These are phyloP conservation scores for Stachybotrys elegans DNA, from an alignment of 2,329 filamentous ascomycete species.

Conservation along the genomic window DNA sequence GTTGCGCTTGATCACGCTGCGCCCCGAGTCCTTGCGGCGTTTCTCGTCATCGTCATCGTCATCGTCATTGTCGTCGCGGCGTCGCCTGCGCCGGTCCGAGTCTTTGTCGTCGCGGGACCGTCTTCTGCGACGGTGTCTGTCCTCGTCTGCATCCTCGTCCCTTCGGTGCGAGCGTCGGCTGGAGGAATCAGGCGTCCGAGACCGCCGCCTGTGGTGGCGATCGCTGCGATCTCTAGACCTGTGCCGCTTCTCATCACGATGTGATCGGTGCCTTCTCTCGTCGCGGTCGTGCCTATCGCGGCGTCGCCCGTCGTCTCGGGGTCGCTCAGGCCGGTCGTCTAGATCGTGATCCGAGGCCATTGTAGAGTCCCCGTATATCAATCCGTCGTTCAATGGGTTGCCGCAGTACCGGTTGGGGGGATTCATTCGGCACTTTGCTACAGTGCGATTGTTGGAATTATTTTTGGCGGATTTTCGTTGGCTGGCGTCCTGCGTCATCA, in stretches of 20 bases:
- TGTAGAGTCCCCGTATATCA: no score
- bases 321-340: constrained; percentile 10
- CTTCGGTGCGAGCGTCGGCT: constrained; percentile 12
- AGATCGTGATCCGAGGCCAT: constrained; percentile 23
- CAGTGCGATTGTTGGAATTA: no score
- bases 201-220: constrained; percentile 24
- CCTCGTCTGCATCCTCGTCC: constrained; percentile 18
- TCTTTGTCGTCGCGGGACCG: constrained; percentile 27
- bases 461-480: no score
- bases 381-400: no score
- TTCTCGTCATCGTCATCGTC: constrained; percentile 11
- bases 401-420: no score
- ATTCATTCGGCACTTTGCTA: no score
- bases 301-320: constrained; percentile 13
- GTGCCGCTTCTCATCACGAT: constrained; percentile 20
- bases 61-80: constrained; percentile 9
- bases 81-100: constrained; percentile 17
- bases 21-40: constrained; percentile 15
- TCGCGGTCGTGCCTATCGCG: constrained; percentile 11
- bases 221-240: constrained; percentile 22
- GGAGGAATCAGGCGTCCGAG: constrained; percentile 23
- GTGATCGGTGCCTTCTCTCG: constrained; percentile 16
- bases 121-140: constrained; percentile 22
- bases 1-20: constrained; percentile 21
- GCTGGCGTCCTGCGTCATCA: no score